phyloP scores from a whole-genome alignment of 2,329 filamentous ascomycete species.

The Colletotrichum spinosum region DNA sequence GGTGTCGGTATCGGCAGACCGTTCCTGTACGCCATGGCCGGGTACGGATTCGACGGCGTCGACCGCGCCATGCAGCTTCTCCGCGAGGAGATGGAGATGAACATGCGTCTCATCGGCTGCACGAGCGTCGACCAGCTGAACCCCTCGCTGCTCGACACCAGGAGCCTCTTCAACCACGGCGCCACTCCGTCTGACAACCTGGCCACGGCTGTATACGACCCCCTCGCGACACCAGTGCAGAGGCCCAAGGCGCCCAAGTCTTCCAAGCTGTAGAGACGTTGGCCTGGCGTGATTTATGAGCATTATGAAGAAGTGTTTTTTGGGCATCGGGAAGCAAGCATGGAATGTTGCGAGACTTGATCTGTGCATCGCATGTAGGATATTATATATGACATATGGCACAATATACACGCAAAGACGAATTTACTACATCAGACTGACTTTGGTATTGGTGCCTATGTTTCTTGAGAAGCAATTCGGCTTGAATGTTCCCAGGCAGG shows the following conservation, averaged over 20 bases:
- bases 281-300: neutral
- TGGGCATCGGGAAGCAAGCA: constrained; percentile 1
- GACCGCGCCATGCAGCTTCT: constrained; percentile 92
- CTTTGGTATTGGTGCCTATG: neutral
- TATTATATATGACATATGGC: constrained; percentile 22
- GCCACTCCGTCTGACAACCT: constrained; percentile 62
- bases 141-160: constrained; percentile 82
- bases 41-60: constrained; percentile 88
- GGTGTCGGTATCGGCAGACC: constrained; percentile 95
- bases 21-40: constrained; percentile 95
- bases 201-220: constrained; percentile 63
- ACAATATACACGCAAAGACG: constrained; percentile 1
- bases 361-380: constrained; percentile 24
- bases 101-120: constrained; percentile 93
- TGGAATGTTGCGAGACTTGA: constrained; percentile 13
- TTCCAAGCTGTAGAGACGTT: constrained; percentile 58
- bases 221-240: constrained; percentile 63
- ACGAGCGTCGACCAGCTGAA: constrained; percentile 80
- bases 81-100: constrained; percentile 99
- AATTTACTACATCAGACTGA: neutral
- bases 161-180: constrained; percentile 71
- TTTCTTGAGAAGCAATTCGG: neutral
- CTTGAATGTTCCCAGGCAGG: too few relatives aligned
- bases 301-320: neutral
- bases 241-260: constrained; percentile 51